Percentiles rank a stretch among this genome's conserved stretches.
Evolutionary conservation across 202 grass and related monocot genomes (phyloP).

Genomic region (Carex arenaria): DNA sequence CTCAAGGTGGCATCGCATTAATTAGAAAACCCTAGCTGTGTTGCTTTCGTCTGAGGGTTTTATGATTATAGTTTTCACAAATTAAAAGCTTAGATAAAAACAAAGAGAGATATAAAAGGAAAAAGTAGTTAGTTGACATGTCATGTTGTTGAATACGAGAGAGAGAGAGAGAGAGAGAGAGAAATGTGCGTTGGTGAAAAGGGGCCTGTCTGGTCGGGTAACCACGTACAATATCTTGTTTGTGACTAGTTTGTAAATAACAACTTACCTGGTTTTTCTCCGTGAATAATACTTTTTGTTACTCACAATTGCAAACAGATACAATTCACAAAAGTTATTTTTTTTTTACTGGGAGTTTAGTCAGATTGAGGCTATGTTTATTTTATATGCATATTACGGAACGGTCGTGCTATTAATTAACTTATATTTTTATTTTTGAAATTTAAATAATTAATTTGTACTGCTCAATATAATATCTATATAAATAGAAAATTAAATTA

Average conservation of each 20-base stretch:
- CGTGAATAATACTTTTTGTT: not conserved
- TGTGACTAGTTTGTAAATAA: constrained; percentile 27
- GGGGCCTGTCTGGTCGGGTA: constrained; percentile 19
- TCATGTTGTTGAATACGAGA: constrained; percentile 23
- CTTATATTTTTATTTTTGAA: too few relatives aligned
- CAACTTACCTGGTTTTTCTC: not conserved
- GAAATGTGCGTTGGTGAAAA: constrained; percentile 12
- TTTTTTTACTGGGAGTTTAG: not conserved
- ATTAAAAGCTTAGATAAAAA: constrained; percentile 20
- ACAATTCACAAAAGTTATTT: not conserved
- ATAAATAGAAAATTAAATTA: too few relatives aligned
- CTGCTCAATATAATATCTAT: too few relatives aligned
- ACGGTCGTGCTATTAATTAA: too few relatives aligned
- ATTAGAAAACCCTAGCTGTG: not conserved
- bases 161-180: not conserved
- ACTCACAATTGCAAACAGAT: not conserved
- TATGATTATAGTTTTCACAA: not conserved
- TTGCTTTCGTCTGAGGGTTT: constrained; percentile 5
- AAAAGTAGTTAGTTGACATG: constrained; percentile 36
- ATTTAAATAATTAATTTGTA: too few relatives aligned
- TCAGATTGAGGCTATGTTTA: too few relatives aligned
- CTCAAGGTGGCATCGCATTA: not conserved
- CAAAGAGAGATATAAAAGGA: constrained; percentile 12
- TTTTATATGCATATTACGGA: too few relatives aligned
- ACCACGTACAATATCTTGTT: constrained; percentile 26